Base-by-base conservation (phyloP, 2,329 filamentous ascomycete species). In the Verticillium nubilum region DNA sequence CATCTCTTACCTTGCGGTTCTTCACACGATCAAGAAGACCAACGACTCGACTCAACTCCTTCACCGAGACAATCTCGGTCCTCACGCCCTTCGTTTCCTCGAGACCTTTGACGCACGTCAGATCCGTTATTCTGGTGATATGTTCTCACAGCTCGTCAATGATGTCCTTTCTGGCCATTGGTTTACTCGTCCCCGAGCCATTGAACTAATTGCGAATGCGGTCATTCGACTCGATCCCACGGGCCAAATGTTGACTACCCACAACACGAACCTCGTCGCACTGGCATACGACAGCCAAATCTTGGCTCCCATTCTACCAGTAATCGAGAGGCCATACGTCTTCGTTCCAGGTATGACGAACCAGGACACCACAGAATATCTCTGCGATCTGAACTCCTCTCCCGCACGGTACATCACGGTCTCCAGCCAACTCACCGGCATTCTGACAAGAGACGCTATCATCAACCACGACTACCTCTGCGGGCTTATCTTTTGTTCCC, bases 381-480 rank as follows among this genome's bases (percentile, higher is more conserved):
- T 81, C 9, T 84, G 80, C 68, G 81, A 84, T 58, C 62, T 70
- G 42, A 68, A 65, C 17, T 71, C 84, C 3, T 67, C 78, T 3
- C 77, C 83, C 1, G 66, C 76, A 0, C 75, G 78, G 15, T 92
- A 85, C 73, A 85, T 93, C 50, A 85, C 84, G 23, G 67, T 74
- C 13, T 74, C 79, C 5, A 84, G 81, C 1, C 82, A 84, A 0
- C 80, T 92, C 52, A 85, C 85, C 1, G 73, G 77, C 1, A 75
- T 75, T 47, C 63, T 92, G 25, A 82, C 75, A 35, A 70, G 79
- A 35, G 64, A 76, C 5, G 74, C 80, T 35, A 76, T 93, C 50
- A 75, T 91, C 23, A 84, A 89, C 68, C 92, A 91, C 69, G 87
- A 89, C 65, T 72, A 89, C 5, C 72, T 84, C 42, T 80, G 84